These are phyloP conservation scores for Asterochloris erici DNA, from an alignment of 139 green algal genomes.

Conservation along the genomic window DNA sequence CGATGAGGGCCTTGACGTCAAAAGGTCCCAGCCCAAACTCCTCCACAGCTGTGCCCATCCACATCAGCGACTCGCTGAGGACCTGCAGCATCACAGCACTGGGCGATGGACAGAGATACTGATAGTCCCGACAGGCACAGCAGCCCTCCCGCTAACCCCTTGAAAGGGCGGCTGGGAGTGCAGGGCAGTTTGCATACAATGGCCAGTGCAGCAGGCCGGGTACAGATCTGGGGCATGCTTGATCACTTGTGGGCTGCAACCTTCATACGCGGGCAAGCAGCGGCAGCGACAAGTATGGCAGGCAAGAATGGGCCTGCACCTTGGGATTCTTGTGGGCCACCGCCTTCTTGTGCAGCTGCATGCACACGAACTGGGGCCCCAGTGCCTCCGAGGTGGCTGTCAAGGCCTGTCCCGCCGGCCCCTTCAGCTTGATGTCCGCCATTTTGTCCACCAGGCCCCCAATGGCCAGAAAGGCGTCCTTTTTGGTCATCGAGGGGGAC, in stretches of 20 bases:
- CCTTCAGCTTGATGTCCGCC: slow-evolving; percentile 78
- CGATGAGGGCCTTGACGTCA: slow-evolving; percentile 67
- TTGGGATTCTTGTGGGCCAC: slow-evolving; percentile 94
- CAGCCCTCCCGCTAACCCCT: no score
- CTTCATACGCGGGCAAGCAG: no score
- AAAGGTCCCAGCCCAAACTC: slow-evolving; percentile 83
- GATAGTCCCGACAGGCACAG: no score
- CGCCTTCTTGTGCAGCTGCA: slow-evolving; percentile 78
- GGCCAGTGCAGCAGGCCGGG: no score
- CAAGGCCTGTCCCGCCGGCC: slow-evolving; percentile 53
- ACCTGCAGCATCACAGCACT: slow-evolving; percentile 44
- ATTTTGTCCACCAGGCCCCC: slow-evolving; percentile 74
- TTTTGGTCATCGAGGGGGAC: slow-evolving; percentile 43
- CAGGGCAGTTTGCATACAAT: no score
- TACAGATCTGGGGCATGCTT: no score
- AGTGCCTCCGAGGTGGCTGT: slow-evolving; percentile 70
- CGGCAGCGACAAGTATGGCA: no score
- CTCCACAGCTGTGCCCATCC: slow-evolving; percentile 65
- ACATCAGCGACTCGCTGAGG: slow-evolving; percentile 78
- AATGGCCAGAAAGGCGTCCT: slow-evolving; percentile 63
- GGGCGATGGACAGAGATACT: no score
- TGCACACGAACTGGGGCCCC: slow-evolving; percentile 80
- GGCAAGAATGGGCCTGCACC: slow-evolving; percentile 33
- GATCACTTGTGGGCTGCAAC: no score
- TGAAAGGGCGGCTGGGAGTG: no score